Evolutionary conservation across 2,329 filamentous ascomycete species (phyloP).

Genomic region (Aspergillus sp.): DNA sequence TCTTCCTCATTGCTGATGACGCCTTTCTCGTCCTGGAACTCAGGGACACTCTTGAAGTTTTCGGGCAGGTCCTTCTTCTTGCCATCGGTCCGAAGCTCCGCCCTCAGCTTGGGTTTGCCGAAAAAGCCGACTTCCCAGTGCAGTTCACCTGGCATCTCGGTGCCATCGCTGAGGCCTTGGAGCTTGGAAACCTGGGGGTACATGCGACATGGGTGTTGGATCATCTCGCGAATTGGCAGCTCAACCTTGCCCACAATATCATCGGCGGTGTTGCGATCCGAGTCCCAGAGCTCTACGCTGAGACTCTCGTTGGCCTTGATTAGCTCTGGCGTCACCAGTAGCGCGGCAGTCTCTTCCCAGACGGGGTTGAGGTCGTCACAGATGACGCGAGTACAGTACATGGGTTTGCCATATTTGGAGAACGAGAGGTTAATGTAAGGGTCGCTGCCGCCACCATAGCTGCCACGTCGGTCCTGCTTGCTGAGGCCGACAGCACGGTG

Average conservation of each 20-base stretch:
- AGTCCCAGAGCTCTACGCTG: constrained; percentile 94
- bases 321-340: constrained; percentile 82
- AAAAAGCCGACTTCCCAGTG: constrained; percentile 98
- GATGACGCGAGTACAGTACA: constrained; percentile 96
- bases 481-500: constrained; percentile 83
- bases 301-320: constrained; percentile 93
- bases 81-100: constrained; percentile 80
- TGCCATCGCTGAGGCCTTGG: constrained; percentile 76
- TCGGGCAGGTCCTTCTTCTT: constrained; percentile 75
- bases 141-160: constrained; percentile 86
- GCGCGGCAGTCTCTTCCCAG: constrained; percentile 82
- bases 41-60: constrained; percentile 68
- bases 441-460: constrained; percentile 82
- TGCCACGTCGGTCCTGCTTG: constrained; percentile 84
- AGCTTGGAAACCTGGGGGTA: constrained; percentile 84
- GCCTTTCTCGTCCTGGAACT: constrained; percentile 86
- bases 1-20: constrained; percentile 69
- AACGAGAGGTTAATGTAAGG: constrained; percentile 94
- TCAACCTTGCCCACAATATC: constrained; percentile 95
- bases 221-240: constrained; percentile 89
- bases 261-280: constrained; percentile 85
- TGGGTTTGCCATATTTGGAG: constrained; percentile 95
- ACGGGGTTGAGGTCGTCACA: constrained; percentile 91
- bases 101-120: constrained; percentile 81
- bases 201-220: constrained; percentile 90